Evolutionary conservation across 345 rosid species (phyloP).

Genomic region (Cardamine occulta): DNA sequence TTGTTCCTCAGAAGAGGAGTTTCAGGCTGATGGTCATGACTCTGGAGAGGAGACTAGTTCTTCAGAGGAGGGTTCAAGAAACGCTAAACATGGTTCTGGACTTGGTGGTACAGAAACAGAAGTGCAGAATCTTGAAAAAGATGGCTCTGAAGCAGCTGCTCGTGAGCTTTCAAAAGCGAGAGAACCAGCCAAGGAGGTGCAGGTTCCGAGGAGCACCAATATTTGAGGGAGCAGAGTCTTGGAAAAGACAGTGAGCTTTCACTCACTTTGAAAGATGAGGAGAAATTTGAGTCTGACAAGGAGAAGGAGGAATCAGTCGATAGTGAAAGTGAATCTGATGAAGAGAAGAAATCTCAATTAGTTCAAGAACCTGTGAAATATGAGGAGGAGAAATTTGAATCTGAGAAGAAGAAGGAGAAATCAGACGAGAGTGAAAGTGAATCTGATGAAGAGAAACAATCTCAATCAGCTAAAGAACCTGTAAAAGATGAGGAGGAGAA

Average conservation of each 20-base stretch:
- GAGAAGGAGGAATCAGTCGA: conserved; percentile 32
- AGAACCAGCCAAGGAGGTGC: conserved; percentile 43
- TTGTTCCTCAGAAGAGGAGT: conserved; percentile 47
- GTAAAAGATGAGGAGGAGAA: conserved; percentile 47
- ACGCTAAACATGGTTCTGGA: conserved; percentile 41
- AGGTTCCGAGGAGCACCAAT: conserved; percentile 28
- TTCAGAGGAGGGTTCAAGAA: conserved; percentile 36
- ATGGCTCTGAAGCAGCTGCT: conserved; percentile 37
- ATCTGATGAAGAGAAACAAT: conserved; percentile 45
- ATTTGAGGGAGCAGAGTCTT: conserved; percentile 40
- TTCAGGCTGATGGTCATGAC: conserved; percentile 40
- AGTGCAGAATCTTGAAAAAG: conserved; percentile 38
- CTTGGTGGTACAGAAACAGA: conserved; percentile 35
- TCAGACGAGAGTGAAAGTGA: conserved; percentile 45
- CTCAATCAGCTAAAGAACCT: conserved; percentile 37
- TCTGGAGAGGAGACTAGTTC: conserved; percentile 26
- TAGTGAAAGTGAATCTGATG: conserved; percentile 46
- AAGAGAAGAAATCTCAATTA: conserved; percentile 45
- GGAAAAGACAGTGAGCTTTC: conserved; percentile 4
- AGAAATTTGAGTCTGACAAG: conserved; percentile 39
- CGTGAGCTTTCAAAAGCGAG: conserved; percentile 40
- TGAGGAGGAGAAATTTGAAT: conserved; percentile 42
- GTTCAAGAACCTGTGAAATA: conserved; percentile 42
- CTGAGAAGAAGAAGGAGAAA: conserved; percentile 40
- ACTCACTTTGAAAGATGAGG: conserved; percentile 41